Evolutionary conservation across 805 yeast genomes (phyloP).

Genomic region (Nakazawaea wyomingensis): DNA sequence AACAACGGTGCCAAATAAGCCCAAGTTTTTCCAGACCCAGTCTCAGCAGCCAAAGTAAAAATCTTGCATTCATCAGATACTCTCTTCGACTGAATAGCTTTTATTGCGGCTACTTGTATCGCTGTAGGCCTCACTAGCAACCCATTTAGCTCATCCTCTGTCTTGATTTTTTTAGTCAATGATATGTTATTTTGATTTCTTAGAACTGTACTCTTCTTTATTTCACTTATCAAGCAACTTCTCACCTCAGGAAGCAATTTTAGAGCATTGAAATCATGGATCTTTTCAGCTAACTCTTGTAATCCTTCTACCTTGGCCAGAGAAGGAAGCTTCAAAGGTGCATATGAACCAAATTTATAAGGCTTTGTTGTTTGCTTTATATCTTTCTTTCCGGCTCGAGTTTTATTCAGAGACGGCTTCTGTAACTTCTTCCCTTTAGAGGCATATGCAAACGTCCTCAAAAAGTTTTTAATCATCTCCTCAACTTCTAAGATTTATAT

Average conservation of each 20-base stretch:
- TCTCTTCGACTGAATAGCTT: slow-evolving; percentile 43
- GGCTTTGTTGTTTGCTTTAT: slow-evolving; percentile 16
- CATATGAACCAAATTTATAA: slow-evolving; percentile 42
- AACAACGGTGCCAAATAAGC: slow-evolving; percentile 78
- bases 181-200: slow-evolving; percentile 28
- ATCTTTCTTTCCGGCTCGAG: slow-evolving; percentile 9
- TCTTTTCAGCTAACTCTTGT: slow-evolving; percentile 41
- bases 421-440: slow-evolving; percentile 17
- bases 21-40: slow-evolving; percentile 96
- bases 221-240: slow-evolving; percentile 48
- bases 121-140: slow-evolving; percentile 59
- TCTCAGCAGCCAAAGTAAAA: slow-evolving; percentile 88
- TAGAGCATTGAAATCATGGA: slow-evolving; percentile 60
- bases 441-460: slow-evolving; percentile 8
- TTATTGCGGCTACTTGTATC: slow-evolving; percentile 74
- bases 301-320: slow-evolving; percentile 28
- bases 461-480: neutral
- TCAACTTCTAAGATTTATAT: too few relatives aligned
- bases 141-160: slow-evolving; percentile 29
- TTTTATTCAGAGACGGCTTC: neutral
- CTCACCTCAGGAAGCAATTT: slow-evolving; percentile 66
- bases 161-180: slow-evolving; percentile 24
- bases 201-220: slow-evolving; percentile 40
- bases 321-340: slow-evolving; percentile 39
- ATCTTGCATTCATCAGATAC: slow-evolving; percentile 40